These are phyloP conservation scores for Phytophthora chlamydospora DNA, from an alignment of 352 stramenopile species.

Conservation along the genomic window DNA sequence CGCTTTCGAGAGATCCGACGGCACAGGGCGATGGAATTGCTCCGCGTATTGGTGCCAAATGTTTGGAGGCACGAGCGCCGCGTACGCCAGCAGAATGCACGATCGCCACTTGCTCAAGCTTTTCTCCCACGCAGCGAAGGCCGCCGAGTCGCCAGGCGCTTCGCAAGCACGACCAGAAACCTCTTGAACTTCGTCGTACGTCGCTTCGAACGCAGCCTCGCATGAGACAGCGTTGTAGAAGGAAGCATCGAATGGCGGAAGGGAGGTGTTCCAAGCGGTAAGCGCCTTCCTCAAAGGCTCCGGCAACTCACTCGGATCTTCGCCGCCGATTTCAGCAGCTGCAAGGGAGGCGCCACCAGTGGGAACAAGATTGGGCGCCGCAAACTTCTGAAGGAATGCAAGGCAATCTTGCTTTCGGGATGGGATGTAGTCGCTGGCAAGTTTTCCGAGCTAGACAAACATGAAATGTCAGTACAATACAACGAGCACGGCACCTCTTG, in stretches of 20 bases:
- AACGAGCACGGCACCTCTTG: neutral
- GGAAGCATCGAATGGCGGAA: constrained; percentile 75
- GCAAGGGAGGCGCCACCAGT: constrained; percentile 18
- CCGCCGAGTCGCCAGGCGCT: constrained; percentile 31
- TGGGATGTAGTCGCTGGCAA: constrained; percentile 68
- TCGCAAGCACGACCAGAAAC: constrained; percentile 54
- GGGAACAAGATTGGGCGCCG: constrained; percentile 46
- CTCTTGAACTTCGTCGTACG: constrained; percentile 72
- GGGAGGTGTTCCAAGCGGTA: constrained; percentile 65
- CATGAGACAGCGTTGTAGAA: constrained; percentile 85
- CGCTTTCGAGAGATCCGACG: constrained; percentile 48
- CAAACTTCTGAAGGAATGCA: constrained; percentile 59
- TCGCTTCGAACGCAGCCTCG: constrained; percentile 63
- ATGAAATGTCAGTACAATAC: neutral
- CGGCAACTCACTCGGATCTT: constrained; percentile 67
- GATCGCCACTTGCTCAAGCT: constrained; percentile 63
- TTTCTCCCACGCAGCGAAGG: constrained; percentile 58
- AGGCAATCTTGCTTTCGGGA: constrained; percentile 66
- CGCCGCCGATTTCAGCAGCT: constrained; percentile 51
- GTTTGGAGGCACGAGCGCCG: constrained; percentile 65
- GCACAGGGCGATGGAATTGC: constrained; percentile 57
- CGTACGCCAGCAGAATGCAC: constrained; percentile 73
- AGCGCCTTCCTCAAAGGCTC: constrained; percentile 49
- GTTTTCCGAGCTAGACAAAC: constrained; percentile 56
- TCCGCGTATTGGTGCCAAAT: constrained; percentile 73